Conservation (phyloP, 1,284 basidiomycete species). For the Boletellus sp. region DNA sequence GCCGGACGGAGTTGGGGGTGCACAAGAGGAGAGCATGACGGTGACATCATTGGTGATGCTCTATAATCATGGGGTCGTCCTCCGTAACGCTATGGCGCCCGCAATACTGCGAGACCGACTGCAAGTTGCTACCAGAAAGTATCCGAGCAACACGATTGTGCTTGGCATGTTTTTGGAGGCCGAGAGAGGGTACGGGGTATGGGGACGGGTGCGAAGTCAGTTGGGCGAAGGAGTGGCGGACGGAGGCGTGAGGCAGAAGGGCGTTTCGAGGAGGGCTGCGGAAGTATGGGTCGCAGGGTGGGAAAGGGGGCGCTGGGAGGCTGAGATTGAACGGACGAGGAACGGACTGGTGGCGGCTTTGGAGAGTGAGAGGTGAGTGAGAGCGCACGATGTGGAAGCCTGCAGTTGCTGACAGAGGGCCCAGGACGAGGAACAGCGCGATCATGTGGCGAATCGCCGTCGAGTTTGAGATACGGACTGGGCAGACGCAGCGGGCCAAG, state of each 20-base stretch:
- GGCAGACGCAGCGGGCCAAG: conserved; percentile 65
- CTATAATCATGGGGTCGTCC: conserved; percentile 54
- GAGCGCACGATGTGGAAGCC: neutral
- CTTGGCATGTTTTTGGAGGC: conserved; percentile 76
- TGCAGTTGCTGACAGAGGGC: conserved; percentile 11
- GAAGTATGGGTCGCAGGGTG: conserved; percentile 78
- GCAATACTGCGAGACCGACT: conserved; percentile 57
- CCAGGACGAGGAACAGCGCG: conserved; percentile 65
- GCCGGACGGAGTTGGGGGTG: conserved; percentile 19
- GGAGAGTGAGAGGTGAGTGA: conserved; percentile 59
- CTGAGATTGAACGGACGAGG: conserved; percentile 67
- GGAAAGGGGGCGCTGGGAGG: conserved; percentile 67
- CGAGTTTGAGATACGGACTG: conserved; percentile 76
- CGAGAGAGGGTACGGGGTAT: conserved; percentile 71
- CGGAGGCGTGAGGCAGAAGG: conserved; percentile 45
- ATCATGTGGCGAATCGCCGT: conserved; percentile 78
- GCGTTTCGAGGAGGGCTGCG: conserved; percentile 53
- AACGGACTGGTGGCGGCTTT: conserved; percentile 59
- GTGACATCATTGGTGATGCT: conserved; percentile 58
- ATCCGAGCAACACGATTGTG: conserved; percentile 71
- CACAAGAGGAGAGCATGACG: conserved; percentile 55
- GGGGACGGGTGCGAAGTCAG: conserved; percentile 61
- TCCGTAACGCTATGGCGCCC: conserved; percentile 60
- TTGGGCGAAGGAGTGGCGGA: conserved; percentile 40
- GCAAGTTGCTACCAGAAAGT: conserved; percentile 52